Conservation (phyloP, 192 early-diverging fungal species). For the Glomus cerebriforme region DNA sequence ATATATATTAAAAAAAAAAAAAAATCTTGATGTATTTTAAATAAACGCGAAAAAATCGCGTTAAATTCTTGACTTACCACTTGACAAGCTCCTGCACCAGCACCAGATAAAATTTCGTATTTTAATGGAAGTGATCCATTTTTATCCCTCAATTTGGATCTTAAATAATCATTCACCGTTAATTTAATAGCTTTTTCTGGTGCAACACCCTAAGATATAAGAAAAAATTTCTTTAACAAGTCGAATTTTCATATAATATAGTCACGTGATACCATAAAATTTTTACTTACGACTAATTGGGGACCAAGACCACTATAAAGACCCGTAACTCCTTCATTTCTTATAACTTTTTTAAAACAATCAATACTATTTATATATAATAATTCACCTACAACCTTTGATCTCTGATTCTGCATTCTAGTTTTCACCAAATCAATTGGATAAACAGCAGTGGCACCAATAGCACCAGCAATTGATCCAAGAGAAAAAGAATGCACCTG, state of each 20-base stretch:
- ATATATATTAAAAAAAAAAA: slow-evolving; percentile 1
- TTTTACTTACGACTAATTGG: slow-evolving; percentile 74
- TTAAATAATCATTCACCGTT: slow-evolving; percentile 93
- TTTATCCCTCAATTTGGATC: slow-evolving; percentile 65
- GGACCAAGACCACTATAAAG: slow-evolving; percentile 93
- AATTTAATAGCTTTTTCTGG: slow-evolving; percentile 99
- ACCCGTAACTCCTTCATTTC: slow-evolving; percentile 86
- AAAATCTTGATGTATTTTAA: neutral
- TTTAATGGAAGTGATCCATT: slow-evolving; percentile 75
- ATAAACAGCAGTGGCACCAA: slow-evolving; percentile 94
- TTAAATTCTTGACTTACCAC: slow-evolving; percentile 46
- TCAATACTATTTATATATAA: slow-evolving; percentile 95
- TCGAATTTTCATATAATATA: neutral
- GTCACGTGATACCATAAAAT: neutral
- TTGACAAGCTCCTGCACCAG: slow-evolving; percentile 82
- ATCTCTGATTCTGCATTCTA: slow-evolving; percentile 97
- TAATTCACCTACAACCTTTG: slow-evolving; percentile 84
- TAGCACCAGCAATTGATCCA: slow-evolving; percentile 88
- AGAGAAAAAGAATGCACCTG: slow-evolving; percentile 63
- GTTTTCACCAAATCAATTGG: slow-evolving; percentile 99
- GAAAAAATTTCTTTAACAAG: neutral
- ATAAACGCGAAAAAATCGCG: too few species aligned
- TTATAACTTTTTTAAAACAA: slow-evolving; percentile 93
- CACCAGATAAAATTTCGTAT: slow-evolving; percentile 86
- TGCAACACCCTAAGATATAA: slow-evolving; percentile 71